Conservation (phyloP, 345 rosid species). For the Bruguiera sexangula region DNA sequence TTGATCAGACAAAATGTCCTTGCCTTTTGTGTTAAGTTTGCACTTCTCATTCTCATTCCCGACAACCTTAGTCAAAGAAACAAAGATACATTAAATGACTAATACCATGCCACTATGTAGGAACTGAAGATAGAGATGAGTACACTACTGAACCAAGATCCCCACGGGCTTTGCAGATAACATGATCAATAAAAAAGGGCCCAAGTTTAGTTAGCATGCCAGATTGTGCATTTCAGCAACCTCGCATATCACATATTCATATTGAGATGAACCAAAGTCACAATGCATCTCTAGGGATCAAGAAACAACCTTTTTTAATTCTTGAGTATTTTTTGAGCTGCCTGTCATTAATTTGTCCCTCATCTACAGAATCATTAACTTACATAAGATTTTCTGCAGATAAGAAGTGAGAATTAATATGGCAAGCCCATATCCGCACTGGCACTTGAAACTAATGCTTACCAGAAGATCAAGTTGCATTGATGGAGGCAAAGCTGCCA, state of each 20-base stretch:
- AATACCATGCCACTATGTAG: neutral
- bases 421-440: neutral
- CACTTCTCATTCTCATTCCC: slow-evolving; percentile 1
- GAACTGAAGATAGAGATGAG: neutral
- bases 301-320: too few species aligned
- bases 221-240: neutral
- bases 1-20: slow-evolving; percentile 25
- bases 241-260: neutral
- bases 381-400: too few species aligned
- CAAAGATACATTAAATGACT: neutral
- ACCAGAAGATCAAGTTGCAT: slow-evolving; percentile 9
- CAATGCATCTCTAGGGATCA: neutral
- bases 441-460: neutral
- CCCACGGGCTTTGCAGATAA: neutral
- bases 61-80: neutral
- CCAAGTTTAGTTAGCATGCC: neutral
- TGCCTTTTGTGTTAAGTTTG: slow-evolving; percentile 8
- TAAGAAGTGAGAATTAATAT: too few species aligned
- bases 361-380: too few species aligned
- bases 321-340: too few species aligned
- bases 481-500: slow-evolving; percentile 29
- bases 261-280: neutral
- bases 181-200: neutral
- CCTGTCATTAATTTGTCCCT: too few species aligned
- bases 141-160: neutral